A percentile compares a stretch with the other conserved stretches of the same genome.
phyloP scores from a whole-genome alignment of 306 rosid species.

The Fagus sylvatica region DNA sequence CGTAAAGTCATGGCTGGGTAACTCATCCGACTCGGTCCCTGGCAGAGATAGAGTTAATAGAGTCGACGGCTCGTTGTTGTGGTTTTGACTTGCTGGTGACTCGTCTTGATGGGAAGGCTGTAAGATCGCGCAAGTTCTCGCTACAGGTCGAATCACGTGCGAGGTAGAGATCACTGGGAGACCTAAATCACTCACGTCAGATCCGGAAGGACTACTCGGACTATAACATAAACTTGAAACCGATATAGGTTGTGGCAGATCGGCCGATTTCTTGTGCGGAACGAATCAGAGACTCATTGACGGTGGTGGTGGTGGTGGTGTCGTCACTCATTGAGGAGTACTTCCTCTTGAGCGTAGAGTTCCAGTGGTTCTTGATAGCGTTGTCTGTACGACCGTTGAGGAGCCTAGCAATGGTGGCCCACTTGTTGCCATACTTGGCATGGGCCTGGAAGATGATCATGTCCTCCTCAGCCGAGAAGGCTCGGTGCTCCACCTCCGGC shows the following conservation, averaged over 20 bases:
- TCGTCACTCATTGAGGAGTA: slow-evolving; percentile 20
- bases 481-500: slow-evolving; percentile 55
- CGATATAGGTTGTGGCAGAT: background rate
- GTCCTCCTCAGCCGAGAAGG: slow-evolving; percentile 52
- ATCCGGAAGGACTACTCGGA: slow-evolving; percentile 41
- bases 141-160: slow-evolving; percentile 1
- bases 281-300: slow-evolving; percentile 16
- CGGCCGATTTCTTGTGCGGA: slow-evolving; percentile 15
- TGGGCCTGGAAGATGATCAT: slow-evolving; percentile 42
- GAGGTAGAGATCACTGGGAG: slow-evolving; percentile 10
- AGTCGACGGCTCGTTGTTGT: slow-evolving; percentile 39
- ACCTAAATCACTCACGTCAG: slow-evolving; percentile 46
- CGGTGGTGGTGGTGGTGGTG: slow-evolving; percentile 5
- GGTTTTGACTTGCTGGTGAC: slow-evolving; percentile 13
- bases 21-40: slow-evolving; percentile 25
- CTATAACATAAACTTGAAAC: slow-evolving; percentile 15
- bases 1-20: background rate
- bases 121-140: background rate
- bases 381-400: slow-evolving; percentile 65
- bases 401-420: slow-evolving; percentile 68
- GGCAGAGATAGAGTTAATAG: slow-evolving; percentile 38
- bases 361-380: slow-evolving; percentile 70
- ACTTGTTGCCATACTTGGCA: slow-evolving; percentile 47
- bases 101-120: slow-evolving; percentile 15
- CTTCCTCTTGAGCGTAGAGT: slow-evolving; percentile 59